These are phyloP conservation scores for Carex pumila DNA, from an alignment of 176 grass and related monocot genomes.

Conservation along the genomic window DNA sequence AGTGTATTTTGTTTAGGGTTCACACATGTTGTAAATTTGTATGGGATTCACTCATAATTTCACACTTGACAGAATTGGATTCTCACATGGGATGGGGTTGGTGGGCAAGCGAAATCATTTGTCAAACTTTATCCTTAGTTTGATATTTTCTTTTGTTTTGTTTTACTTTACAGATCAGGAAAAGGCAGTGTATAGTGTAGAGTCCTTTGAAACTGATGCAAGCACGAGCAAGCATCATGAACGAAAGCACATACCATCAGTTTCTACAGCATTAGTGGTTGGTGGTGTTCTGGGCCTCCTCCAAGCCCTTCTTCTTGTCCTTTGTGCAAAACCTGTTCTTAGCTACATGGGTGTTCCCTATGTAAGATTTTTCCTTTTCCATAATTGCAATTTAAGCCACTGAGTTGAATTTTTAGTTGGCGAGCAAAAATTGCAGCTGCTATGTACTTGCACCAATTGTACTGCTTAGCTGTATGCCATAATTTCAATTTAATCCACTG, in stretches of 20 bases:
- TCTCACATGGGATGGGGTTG: background rate
- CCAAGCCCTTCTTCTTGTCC: slow-evolving; percentile 72
- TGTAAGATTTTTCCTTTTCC: slow-evolving; percentile 30
- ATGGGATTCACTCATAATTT: background rate
- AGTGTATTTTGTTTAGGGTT: background rate
- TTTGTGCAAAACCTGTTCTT: slow-evolving; percentile 58
- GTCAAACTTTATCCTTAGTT: background rate
- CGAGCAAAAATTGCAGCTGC: background rate
- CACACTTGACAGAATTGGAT: background rate
- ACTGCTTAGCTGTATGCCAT: background rate
- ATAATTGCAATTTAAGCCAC: background rate
- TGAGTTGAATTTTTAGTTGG: background rate
- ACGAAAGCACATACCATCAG: slow-evolving; percentile 85
- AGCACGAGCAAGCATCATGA: background rate
- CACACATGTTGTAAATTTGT: background rate
- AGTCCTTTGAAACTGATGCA: slow-evolving; percentile 10
- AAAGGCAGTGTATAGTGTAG: background rate
- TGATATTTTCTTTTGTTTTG: background rate
- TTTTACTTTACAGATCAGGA: background rate
- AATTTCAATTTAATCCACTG: background rate
- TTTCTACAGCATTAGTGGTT: slow-evolving; percentile 77
- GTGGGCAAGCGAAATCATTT: background rate
- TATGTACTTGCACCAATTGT: background rate
- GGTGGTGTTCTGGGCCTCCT: slow-evolving; percentile 75
- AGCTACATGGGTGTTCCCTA: slow-evolving; percentile 72